phyloP scores from a whole-genome alignment of 225 moss, liverwort and hornwort species.

The Pseudoscleropodium purum region DNA sequence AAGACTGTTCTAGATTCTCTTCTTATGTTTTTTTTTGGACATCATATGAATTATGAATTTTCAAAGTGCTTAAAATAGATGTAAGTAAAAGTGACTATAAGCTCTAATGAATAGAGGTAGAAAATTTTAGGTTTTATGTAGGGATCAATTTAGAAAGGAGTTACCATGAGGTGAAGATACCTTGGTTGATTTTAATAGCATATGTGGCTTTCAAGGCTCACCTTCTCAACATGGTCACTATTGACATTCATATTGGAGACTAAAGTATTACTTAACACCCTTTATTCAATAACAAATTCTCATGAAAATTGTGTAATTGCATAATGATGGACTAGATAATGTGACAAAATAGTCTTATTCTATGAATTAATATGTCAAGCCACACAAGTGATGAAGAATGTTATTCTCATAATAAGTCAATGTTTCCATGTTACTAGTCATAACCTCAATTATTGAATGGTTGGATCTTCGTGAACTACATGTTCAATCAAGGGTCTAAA shows the following conservation, averaged over 20 bases:
- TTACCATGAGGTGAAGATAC: fast-evolving
- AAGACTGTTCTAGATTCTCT: neutral
- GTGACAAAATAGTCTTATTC: neutral
- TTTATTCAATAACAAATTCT: neutral
- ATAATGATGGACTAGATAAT: neutral
- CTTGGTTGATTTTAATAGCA: neutral
- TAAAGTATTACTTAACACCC: neutral
- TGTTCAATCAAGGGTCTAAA: neutral
- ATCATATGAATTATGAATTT: neutral
- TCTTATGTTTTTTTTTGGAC: neutral
- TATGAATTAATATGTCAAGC: neutral
- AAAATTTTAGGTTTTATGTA: neutral
- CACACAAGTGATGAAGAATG: neutral
- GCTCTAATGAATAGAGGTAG: fast-evolving
- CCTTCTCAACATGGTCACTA: neutral
- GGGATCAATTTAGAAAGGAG: neutral
- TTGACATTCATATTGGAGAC: neutral
- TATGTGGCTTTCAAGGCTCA: neutral
- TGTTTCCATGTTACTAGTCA: fast-evolving
- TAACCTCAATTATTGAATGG: neutral
- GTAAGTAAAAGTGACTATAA: neutral
- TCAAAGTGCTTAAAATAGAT: neutral
- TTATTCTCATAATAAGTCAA: neutral
- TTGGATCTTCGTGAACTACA: neutral
- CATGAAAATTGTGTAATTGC: neutral